Percentiles rank a stretch among this genome's conserved stretches.
phyloP scores from a whole-genome alignment of 163 green algal species.

The Chlorella variabilis region DNA sequence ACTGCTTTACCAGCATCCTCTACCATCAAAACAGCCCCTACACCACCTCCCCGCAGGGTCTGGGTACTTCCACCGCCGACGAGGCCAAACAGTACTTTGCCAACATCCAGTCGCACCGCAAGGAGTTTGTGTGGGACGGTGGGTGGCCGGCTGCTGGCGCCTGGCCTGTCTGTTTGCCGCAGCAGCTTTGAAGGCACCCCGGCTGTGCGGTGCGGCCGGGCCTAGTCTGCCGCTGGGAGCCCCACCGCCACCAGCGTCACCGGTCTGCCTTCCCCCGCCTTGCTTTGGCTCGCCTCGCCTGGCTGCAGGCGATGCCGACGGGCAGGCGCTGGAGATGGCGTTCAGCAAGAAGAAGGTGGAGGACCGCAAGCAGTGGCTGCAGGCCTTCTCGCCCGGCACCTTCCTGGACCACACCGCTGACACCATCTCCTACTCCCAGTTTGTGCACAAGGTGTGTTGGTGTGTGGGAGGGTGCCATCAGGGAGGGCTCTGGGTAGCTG shows the following conservation, averaged over 20 bases:
- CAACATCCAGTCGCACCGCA: conserved; percentile 86
- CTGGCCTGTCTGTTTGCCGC: not conserved
- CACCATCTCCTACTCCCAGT: conserved; percentile 93
- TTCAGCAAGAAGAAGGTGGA: conserved; percentile 99
- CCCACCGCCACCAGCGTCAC: too few species aligned
- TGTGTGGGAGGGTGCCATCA: not conserved
- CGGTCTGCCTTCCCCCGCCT: too few species aligned
- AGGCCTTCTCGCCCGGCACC: conserved; percentile 84
- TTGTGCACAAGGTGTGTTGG: conserved; percentile 92
- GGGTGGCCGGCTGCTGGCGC: not conserved
- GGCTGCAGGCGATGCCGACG: conserved; percentile 79
- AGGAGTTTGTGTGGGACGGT: conserved; percentile 92
- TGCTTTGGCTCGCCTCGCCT: too few species aligned
- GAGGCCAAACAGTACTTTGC: conserved; percentile 99
- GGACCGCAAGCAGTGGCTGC: conserved; percentile 97
- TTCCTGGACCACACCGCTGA: conserved; percentile 88
- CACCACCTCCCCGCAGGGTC: conserved; percentile 73
- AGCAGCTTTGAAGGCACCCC: too few species aligned
- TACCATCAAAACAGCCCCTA: too few species aligned
- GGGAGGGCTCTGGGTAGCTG: too few species aligned
- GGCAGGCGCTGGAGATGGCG: conserved; percentile 92
- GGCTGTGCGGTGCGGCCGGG: too few species aligned
- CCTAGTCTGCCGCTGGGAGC: too few species aligned
- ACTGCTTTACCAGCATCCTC: too few species aligned
- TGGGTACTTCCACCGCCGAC: conserved; percentile 93